These are phyloP conservation scores for Trichomonas tenax DNA, from an alignment of 208 protist genomes.

Conservation along the genomic window DNA sequence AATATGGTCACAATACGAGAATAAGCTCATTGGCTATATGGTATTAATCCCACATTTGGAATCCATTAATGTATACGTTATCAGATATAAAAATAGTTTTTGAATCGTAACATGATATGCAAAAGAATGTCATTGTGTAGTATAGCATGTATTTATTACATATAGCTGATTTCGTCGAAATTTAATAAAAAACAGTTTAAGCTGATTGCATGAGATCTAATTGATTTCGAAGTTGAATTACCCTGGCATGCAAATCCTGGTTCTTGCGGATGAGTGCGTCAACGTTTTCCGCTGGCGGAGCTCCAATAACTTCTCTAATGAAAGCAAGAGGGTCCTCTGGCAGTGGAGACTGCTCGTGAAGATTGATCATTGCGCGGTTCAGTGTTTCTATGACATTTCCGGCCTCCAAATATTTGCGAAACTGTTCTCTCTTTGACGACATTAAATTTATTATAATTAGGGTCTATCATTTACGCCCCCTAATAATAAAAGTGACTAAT, in stretches of 20 bases:
- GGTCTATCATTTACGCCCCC: too few relatives aligned
- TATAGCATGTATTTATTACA: too few relatives aligned
- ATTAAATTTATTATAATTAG: too few relatives aligned
- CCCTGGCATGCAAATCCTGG: background rate
- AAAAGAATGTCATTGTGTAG: too few relatives aligned
- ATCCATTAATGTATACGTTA: too few relatives aligned
- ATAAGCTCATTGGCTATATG: too few relatives aligned
- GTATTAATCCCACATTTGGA: too few relatives aligned
- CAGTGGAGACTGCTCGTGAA: background rate
- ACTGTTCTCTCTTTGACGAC: background rate
- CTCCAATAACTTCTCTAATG: background rate
- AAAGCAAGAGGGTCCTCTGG: background rate
- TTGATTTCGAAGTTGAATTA: background rate
- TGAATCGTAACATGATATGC: too few relatives aligned
- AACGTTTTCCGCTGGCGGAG: background rate
- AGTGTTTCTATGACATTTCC: background rate
- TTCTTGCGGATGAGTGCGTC: background rate
- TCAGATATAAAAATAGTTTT: too few relatives aligned
- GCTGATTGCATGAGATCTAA: background rate
- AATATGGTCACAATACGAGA: too few relatives aligned
- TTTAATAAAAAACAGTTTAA: background rate
- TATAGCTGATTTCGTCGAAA: too few relatives aligned
- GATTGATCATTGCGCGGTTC: background rate
- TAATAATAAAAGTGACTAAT: too few relatives aligned
- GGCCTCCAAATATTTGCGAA: background rate